Evolutionary conservation across 1,139 yeast species (phyloP).

Genomic region (Hemisphaericaspora lyxosophila): DNA sequence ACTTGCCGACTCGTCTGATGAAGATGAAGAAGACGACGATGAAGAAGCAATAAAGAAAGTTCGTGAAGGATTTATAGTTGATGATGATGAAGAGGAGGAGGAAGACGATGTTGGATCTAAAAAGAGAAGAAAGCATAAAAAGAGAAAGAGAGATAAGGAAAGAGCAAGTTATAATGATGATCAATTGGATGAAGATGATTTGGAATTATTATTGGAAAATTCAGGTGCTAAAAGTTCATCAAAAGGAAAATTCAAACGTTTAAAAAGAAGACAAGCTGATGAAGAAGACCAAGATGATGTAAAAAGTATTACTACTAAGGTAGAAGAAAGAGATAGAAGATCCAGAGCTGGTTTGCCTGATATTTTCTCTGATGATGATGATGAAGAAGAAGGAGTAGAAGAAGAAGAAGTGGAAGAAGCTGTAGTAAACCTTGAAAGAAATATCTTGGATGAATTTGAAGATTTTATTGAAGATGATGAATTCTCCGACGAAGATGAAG

Average conservation of each 20-base stretch:
- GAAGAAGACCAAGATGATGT: conserved; percentile 24
- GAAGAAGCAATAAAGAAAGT: conserved; percentile 75
- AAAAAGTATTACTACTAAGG: conserved; percentile 9
- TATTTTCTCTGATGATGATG: conserved; percentile 85
- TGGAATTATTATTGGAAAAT: conserved; percentile 87
- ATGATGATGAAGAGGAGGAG: conserved; percentile 78
- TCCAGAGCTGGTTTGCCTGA: conserved; percentile 54
- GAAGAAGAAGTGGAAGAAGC: conserved; percentile 25
- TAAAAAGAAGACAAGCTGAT: conserved; percentile 65
- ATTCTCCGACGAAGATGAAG: conserved; percentile 85
- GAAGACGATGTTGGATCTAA: conserved; percentile 54
- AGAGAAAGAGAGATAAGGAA: conserved; percentile 41
- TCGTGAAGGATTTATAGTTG: conserved; percentile 92
- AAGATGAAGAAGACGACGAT: conserved; percentile 72
- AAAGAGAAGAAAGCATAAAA: conserved; percentile 35
- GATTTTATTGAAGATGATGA: conserved; percentile 98
- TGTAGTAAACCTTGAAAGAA: conserved; percentile 39
- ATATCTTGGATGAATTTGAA: conserved; percentile 78
- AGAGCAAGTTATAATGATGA: conserved; percentile 46
- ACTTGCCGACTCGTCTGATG: conserved; percentile 69
- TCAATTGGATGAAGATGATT: conserved; percentile 89
- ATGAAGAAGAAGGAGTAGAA: conserved; percentile 43
- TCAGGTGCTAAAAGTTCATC: conserved; percentile 59
- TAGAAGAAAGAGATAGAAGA: conserved; percentile 16
- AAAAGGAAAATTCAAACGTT: conserved; percentile 65